Conservation (phyloP, 2,329 filamentous ascomycete species). For the Colletotrichum falcatum region DNA sequence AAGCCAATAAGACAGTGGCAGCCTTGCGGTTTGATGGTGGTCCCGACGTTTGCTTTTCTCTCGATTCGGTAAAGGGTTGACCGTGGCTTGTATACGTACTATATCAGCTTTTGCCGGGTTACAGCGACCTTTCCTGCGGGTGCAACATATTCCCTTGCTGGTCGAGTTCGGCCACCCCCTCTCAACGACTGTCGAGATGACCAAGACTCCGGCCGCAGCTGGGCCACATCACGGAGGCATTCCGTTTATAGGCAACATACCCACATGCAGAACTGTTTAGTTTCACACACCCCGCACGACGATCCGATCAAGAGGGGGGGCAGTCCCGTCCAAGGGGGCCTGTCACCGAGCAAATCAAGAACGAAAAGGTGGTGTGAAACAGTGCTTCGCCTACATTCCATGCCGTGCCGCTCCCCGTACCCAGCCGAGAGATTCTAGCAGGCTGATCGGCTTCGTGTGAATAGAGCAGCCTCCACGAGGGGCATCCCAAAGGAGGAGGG, state of each 20-base stretch:
- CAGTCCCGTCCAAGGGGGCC: constrained; percentile 8
- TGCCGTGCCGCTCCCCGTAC: constrained; percentile 28
- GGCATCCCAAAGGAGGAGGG: neutral
- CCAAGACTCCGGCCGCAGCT: neutral
- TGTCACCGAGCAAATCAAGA: neutral
- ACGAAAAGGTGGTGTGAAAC: neutral
- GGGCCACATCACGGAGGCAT: neutral
- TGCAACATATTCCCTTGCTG: neutral
- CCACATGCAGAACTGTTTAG: neutral
- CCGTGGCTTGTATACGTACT: constrained; percentile 8
- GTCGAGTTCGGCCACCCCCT: too few relatives aligned
- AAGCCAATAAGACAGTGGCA: constrained; percentile 2
- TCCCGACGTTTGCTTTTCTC: neutral
- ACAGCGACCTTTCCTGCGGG: neutral
- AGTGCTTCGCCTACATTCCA: neutral
- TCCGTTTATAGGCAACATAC: neutral
- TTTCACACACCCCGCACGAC: neutral
- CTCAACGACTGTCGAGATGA: neutral
- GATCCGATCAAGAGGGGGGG: constrained; percentile 15
- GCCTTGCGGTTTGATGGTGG: constrained; percentile 26
- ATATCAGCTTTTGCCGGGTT: neutral
- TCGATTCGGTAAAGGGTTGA: neutral
- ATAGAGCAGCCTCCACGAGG: constrained; percentile 1
- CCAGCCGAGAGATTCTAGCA: constrained; percentile 4
- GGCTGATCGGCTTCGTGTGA: neutral